Conservation (phyloP, 257 asterid species). For the Nicotiana otophora region DNA sequence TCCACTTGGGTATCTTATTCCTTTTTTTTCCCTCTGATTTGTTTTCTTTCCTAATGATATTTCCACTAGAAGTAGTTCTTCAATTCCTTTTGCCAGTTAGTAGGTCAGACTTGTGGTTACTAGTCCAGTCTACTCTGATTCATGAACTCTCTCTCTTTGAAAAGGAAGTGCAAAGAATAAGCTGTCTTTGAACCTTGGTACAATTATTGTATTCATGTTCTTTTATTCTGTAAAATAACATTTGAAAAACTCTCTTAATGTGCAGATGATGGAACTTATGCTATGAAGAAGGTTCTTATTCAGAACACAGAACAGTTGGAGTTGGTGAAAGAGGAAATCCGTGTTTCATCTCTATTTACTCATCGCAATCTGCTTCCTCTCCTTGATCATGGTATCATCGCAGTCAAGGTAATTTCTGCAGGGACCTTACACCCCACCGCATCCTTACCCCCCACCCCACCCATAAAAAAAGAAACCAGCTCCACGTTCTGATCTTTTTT, state of each 20-base stretch:
- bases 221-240: neutral
- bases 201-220: neutral
- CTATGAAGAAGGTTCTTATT: slow-evolving; percentile 98
- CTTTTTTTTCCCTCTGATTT: neutral
- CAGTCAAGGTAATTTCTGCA: slow-evolving; percentile 68
- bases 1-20: neutral
- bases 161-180: neutral
- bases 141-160: neutral
- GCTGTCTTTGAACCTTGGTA: neutral
- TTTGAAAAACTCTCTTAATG: slow-evolving; percentile 1
- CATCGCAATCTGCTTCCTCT: slow-evolving; percentile 97
- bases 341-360: slow-evolving; percentile 76
- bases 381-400: slow-evolving; percentile 93
- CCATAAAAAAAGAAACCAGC: neutral
- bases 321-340: slow-evolving; percentile 88
- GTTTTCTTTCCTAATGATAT: neutral
- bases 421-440: neutral
- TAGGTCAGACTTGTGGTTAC: neutral
- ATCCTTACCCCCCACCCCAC: neutral
- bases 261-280: slow-evolving; percentile 93
- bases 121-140: neutral
- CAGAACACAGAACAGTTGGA: slow-evolving; percentile 82
- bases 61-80: neutral
- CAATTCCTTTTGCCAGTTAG: too few relatives aligned
- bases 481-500: neutral